Evolutionary conservation across 139 green algal genomes (phyloP).

Genomic region (Coccomyxa sp.): DNA sequence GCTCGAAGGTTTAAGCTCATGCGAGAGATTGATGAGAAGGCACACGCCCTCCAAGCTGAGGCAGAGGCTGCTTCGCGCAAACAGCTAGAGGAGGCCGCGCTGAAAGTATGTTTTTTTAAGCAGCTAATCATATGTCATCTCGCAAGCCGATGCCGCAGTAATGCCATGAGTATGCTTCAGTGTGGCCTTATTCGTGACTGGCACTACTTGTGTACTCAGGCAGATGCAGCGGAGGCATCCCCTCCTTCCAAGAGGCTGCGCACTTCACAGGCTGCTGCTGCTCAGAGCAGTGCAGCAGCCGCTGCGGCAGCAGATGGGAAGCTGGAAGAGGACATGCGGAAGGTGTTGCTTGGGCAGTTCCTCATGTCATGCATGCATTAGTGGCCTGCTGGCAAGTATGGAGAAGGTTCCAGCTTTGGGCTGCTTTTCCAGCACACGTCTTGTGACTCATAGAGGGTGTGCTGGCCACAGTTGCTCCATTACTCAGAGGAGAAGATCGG

Average conservation of each 20-base stretch:
- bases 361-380: not conserved
- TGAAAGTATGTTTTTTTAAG: not conserved
- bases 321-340: constrained; percentile 1
- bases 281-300: not conserved
- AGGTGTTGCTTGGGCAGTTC: not conserved
- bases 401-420: not conserved
- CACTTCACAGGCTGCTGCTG: not conserved
- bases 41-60: constrained; percentile 30
- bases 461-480: not conserved
- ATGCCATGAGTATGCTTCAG: not conserved
- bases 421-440: not conserved
- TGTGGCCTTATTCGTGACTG: not conserved
- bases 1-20: constrained; percentile 53
- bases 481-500: constrained; percentile 8
- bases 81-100: constrained; percentile 21
- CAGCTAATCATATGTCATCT: not conserved
- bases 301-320: not conserved
- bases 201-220: not conserved
- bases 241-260: constrained; percentile 22
- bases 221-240: not conserved
- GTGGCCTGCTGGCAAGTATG: not conserved
- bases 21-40: constrained; percentile 57
- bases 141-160: not conserved
- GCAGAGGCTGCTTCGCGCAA: constrained; percentile 4
- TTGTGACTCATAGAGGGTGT: not conserved